Conservation (phyloP, 2,329 filamentous ascomycete genomes). For the Paracamarosporium sp. region DNA sequence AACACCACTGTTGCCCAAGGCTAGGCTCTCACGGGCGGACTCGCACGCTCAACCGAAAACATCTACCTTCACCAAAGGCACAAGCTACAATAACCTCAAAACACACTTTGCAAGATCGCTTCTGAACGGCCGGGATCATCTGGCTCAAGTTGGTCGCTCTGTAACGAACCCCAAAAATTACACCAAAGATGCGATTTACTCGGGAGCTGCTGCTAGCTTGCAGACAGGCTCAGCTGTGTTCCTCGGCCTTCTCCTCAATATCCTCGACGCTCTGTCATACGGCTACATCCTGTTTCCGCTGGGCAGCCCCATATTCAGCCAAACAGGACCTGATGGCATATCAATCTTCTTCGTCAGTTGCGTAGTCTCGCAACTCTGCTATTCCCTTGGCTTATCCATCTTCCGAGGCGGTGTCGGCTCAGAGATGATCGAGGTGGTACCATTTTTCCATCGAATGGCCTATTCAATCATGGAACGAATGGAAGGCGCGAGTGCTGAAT, state of each 20-base stretch:
- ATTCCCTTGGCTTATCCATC: conserved; percentile 81
- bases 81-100: conserved; percentile 29
- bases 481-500: conserved; percentile 79
- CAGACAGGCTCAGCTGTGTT: conserved; percentile 84
- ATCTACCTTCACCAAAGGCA: conserved; percentile 18
- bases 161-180: conserved; percentile 72
- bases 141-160: conserved; percentile 31
- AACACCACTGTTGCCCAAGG: conserved; percentile 48
- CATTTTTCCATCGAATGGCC: conserved; percentile 99
- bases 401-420: conserved; percentile 93
- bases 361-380: conserved; percentile 90
- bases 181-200: conserved; percentile 71
- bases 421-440: conserved; percentile 97
- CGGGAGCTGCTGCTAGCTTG: conserved; percentile 68
- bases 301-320: conserved; percentile 82
- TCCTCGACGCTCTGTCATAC: conserved; percentile 93
- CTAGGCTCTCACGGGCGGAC: conserved; percentile 34
- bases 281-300: conserved; percentile 90
- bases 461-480: conserved; percentile 81
- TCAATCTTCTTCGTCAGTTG: conserved; percentile 99
- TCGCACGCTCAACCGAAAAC: conserved; percentile 23
- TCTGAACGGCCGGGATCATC: conserved; percentile 25
- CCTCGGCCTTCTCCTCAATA: conserved; percentile 86
- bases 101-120: conserved; percentile 26
- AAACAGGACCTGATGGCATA: conserved; percentile 89